Evolutionary conservation across 1,284 basidiomycete genomes (phyloP).

Genomic region (Grifola frondosa): DNA sequence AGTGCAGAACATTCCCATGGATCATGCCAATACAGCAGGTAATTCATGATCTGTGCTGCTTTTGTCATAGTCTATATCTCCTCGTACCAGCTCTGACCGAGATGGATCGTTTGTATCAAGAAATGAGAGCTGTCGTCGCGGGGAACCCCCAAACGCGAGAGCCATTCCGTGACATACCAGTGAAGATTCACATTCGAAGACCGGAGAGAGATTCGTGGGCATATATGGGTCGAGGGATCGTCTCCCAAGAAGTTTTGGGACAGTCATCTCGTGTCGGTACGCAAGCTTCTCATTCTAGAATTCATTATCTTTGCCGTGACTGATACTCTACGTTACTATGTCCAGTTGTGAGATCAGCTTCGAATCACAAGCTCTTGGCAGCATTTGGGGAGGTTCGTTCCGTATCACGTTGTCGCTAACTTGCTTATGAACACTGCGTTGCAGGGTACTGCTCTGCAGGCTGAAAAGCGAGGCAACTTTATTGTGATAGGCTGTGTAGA

Average conservation of each 20-base stretch:
- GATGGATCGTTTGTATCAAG: constrained; percentile 23
- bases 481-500: constrained; percentile 77
- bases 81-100: constrained; percentile 24
- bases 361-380: constrained; percentile 64
- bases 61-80: constrained; percentile 18
- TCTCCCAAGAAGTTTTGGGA: constrained; percentile 67
- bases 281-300: constrained; percentile 29
- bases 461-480: constrained; percentile 81
- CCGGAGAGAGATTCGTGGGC: constrained; percentile 79
- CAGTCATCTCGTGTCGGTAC: constrained; percentile 75
- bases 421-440: constrained; percentile 8
- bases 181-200: constrained; percentile 79
- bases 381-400: constrained; percentile 66
- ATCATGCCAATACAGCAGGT: constrained; percentile 9
- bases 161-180: constrained; percentile 60
- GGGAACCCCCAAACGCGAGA: constrained; percentile 17
- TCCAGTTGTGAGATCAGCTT: constrained; percentile 64
- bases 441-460: constrained; percentile 70
- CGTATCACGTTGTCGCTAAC: constrained; percentile 15
- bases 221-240: constrained; percentile 73
- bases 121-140: constrained; percentile 22
- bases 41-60: constrained; percentile 13
- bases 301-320: constrained; percentile 2
- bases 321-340: constrained; percentile 8
- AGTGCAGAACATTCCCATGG: constrained; percentile 1